A percentile compares a stretch with the other conserved stretches of the same genome.
phyloP scores from a whole-genome alignment of 2,329 filamentous ascomycete genomes.

The Hypoxylon sp. region DNA sequence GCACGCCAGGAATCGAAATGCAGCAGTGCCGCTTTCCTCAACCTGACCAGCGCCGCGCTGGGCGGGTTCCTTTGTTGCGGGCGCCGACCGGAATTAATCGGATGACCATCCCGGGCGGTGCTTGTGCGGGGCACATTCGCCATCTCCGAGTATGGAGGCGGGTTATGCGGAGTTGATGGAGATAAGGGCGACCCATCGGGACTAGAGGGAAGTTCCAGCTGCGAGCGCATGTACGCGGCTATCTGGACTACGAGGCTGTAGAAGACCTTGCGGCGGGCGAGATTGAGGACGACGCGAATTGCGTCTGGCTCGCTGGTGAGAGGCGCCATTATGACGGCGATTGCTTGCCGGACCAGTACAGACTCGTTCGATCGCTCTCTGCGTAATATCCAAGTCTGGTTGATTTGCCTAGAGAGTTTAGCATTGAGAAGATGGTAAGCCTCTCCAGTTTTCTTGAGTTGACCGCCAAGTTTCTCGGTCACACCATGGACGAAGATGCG shows the following conservation, averaged over 20 bases:
- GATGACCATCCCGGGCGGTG: constrained; percentile 6
- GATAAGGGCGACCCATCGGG: constrained; percentile 46
- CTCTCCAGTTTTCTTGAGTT: constrained; percentile 10
- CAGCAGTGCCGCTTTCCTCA: constrained; percentile 68
- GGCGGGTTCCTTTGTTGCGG: constrained; percentile 33
- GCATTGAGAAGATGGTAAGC: not conserved
- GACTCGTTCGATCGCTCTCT: not conserved
- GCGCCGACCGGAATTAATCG: constrained; percentile 22
- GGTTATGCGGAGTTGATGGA: constrained; percentile 45
- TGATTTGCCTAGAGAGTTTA: constrained; percentile 3
- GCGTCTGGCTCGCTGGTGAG: constrained; percentile 67
- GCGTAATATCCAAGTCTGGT: not conserved
- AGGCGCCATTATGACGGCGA: constrained; percentile 61
- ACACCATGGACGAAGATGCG: not conserved
- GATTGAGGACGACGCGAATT: constrained; percentile 67
- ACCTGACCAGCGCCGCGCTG: constrained; percentile 51
- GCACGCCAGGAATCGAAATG: constrained; percentile 84
- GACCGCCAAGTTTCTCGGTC: not conserved
- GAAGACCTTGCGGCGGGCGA: constrained; percentile 64
- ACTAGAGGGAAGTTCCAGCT: constrained; percentile 58
- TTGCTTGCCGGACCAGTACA: not conserved
- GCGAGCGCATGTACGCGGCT: constrained; percentile 65
- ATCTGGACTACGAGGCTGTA: constrained; percentile 65
- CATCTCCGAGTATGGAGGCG: constrained; percentile 42
- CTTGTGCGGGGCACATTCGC: constrained; percentile 30